Percentiles rank a stretch among this genome's conserved stretches.
phyloP scores from a whole-genome alignment of 2,329 filamentous ascomycete genomes.

The Fusarium sp. region DNA sequence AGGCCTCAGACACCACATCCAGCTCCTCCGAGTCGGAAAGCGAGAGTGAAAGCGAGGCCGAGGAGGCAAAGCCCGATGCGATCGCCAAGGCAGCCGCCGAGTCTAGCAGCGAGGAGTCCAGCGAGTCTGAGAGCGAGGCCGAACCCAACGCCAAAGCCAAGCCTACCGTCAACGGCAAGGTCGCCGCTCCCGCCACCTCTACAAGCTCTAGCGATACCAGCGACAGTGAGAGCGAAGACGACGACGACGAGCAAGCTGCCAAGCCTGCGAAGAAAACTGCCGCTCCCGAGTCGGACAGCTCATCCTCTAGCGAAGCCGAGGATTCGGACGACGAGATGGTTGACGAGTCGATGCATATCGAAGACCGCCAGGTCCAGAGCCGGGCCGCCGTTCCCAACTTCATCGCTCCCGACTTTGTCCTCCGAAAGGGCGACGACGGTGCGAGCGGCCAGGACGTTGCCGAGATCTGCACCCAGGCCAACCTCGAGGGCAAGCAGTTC shows the following conservation, averaged over 20 bases:
- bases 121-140: conserved; percentile 45
- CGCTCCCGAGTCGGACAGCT: conserved; percentile 25
- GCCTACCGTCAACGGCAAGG: conserved; percentile 26
- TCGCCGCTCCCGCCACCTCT: conserved; percentile 21
- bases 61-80: conserved; percentile 27
- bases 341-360: conserved; percentile 56
- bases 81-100: conserved; percentile 36
- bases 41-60: conserved; percentile 47
- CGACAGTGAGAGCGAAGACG: conserved; percentile 41
- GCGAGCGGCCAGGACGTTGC: conserved; percentile 59
- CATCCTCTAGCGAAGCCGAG: conserved; percentile 41
- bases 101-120: conserved; percentile 42
- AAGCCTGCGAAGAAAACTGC: conserved; percentile 28
- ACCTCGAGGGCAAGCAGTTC: conserved; percentile 76
- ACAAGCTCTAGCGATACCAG: conserved; percentile 42
- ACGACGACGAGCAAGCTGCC: conserved; percentile 32
- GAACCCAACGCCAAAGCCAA: conserved; percentile 36
- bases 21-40: conserved; percentile 45
- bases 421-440: conserved; percentile 60
- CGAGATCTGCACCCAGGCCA: conserved; percentile 68
- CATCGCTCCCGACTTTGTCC: conserved; percentile 64
- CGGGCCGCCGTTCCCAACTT: conserved; percentile 58
- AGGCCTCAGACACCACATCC: conserved; percentile 38
- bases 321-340: conserved; percentile 49
- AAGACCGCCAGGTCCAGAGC: conserved; percentile 44